A percentile compares a stretch with the other conserved stretches of the same genome.
Evolutionary conservation across 2,329 filamentous ascomycete species (phyloP).

Genomic region (Cladosporium cucumerinum): DNA sequence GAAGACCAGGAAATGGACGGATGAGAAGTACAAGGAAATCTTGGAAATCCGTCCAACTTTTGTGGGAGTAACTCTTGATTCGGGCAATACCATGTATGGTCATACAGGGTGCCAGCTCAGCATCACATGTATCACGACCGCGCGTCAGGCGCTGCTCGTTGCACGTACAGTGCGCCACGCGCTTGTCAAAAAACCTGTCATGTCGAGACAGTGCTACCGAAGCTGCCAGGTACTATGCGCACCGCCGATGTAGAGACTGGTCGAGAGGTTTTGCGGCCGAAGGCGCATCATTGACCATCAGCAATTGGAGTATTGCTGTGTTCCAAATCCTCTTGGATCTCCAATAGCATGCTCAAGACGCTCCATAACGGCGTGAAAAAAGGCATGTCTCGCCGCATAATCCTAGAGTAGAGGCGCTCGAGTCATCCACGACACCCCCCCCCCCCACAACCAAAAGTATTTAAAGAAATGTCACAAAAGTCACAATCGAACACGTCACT

Average conservation of each 20-base stretch:
- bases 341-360: not conserved
- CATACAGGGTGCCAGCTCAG: not conserved
- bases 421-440: not conserved
- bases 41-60: not conserved
- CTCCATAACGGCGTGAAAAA: not conserved
- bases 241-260: not conserved
- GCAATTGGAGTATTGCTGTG: not conserved
- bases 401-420: not conserved
- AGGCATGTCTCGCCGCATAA: not conserved
- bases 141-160: not conserved
- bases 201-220: not conserved
- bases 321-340: not conserved
- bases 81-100: not conserved
- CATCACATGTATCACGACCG: slow-evolving; percentile 7
- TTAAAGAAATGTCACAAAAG: not conserved
- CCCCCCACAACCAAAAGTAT: not conserved
- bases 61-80: not conserved
- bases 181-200: slow-evolving; percentile 3
- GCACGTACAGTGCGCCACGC: not conserved
- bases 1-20: slow-evolving; percentile 58
- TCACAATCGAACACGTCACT: not conserved
- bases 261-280: not conserved
- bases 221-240: not conserved
- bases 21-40: slow-evolving; percentile 26
- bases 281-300: not conserved